Base-by-base conservation (phyloP, 805 yeast species). In the Ascoidea tarda region DNA sequence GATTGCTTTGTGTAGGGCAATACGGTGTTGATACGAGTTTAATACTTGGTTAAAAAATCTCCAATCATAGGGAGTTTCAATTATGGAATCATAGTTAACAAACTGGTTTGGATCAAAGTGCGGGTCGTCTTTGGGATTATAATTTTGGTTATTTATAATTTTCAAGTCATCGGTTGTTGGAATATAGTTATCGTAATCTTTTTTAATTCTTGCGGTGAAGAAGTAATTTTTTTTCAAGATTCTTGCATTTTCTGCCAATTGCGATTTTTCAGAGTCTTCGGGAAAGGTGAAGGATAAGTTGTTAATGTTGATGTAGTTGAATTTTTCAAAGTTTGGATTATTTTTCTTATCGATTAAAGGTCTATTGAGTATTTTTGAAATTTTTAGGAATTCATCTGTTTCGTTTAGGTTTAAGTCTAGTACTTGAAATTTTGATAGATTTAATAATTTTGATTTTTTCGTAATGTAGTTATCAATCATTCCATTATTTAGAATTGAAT, bases 31-130 rank as follows among this genome's bases (percentile, higher is more conserved):
- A 45, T 65, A 59, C 46, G 64, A 65, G 38, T 59, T 59, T n/a
- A 72, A 63, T 46, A 71, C 65, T 50, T 67, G 63, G 57, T 72
- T 73, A 71, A 81, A 82, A 58, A 80, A 82, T 54, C 87, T 71
- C 84, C 86, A 81, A 63, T 82, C 88, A 59, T 81, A 81, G 52
- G 64, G 44, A 38, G 44, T 38, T 69, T 65, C 72, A 64, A 45
- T 63, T 67, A 10, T 63, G 64, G 4, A 59, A 59, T 58, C 67
- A 61, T 42, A 56, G 55, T 1, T 60, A 63, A 53, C 68, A 53
- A 70, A 72, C 60, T 59, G 69, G 58, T 62, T 65, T 60, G 14
- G 66, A 56, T 12, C 57, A 49, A 10, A 62, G 63, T 21, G 28
- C 28, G 28, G 28, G 28, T 21, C 28, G 28, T 21, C 3, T 21